phyloP scores from a whole-genome alignment of 139 green algal species.

The Protoeuglena noctilucae region DNA sequence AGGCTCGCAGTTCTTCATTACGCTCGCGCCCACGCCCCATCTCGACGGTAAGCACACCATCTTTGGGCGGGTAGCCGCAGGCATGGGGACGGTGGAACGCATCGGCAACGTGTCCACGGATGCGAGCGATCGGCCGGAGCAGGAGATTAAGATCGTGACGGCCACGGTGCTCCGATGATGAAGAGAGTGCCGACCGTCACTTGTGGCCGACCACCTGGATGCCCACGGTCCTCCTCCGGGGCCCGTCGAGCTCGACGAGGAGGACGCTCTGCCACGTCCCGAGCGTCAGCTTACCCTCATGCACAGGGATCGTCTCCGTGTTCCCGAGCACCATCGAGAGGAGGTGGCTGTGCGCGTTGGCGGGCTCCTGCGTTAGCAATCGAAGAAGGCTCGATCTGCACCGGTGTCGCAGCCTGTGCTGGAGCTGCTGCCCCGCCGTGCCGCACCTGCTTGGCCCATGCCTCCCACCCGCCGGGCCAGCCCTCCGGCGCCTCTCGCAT shows the following conservation, averaged over 20 bases:
- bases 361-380: slow-evolving; percentile 45
- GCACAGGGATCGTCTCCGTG: slow-evolving; percentile 34
- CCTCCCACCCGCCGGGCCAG: slow-evolving; percentile 30
- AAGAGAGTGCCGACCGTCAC: too few relatives aligned
- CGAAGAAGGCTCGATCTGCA: too few relatives aligned
- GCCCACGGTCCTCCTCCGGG: slow-evolving; percentile 40
- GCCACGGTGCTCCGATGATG: too few relatives aligned
- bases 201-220: slow-evolving; percentile 45
- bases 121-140: slow-evolving; percentile 45
- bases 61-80: slow-evolving; percentile 74
- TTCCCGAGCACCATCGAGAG: slow-evolving; percentile 49
- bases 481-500: slow-evolving; percentile 33
- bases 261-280: slow-evolving; percentile 58
- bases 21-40: slow-evolving; percentile 58
- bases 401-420: too few relatives aligned
- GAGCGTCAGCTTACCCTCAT: slow-evolving; percentile 32
- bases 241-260: slow-evolving; percentile 66
- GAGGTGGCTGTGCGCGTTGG: slow-evolving; percentile 63
- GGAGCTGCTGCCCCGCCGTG: too few relatives aligned
- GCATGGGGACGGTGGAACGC: slow-evolving; percentile 75
- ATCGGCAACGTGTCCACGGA: slow-evolving; percentile 66
- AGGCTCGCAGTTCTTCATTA: slow-evolving; percentile 62
- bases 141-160: slow-evolving; percentile 46
- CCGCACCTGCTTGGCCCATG: too few relatives aligned
- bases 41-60: slow-evolving; percentile 95